phyloP scores from a whole-genome alignment of 768 basidiomycete species.

The Mycena maculata region DNA sequence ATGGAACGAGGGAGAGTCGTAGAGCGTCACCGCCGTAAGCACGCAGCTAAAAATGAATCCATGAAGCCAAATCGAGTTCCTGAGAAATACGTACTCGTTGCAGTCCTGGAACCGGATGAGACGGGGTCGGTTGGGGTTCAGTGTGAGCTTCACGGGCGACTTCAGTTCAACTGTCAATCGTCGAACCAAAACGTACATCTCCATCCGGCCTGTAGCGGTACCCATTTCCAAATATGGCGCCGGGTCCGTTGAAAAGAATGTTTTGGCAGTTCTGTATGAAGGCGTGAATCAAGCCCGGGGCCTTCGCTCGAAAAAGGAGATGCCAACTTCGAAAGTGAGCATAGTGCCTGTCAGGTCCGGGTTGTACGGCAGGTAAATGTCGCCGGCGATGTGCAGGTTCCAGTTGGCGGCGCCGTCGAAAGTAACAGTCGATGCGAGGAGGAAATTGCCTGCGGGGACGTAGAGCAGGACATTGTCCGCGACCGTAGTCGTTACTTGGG shows the following conservation, averaged over 20 bases:
- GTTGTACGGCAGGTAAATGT: conserved; percentile 37
- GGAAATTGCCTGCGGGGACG: conserved; percentile 40
- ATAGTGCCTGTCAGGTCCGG: conserved; percentile 38
- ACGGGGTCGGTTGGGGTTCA: conserved; percentile 36
- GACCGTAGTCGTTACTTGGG: conserved; percentile 31
- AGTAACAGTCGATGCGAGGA: conserved; percentile 32
- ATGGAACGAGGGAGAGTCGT: conserved; percentile 39
- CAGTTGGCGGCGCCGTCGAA: conserved; percentile 38
- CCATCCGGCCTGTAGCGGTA: conserved; percentile 35
- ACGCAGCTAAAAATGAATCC: conserved; percentile 26
- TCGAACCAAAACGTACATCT: conserved; percentile 20
- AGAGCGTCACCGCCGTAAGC: conserved; percentile 33
- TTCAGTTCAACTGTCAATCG: background rate
- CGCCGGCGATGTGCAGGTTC: conserved; percentile 39
- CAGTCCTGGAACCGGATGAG: conserved; percentile 40
- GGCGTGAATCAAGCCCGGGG: background rate
- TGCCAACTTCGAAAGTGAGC: conserved; percentile 37
- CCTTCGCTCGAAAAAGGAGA: background rate
- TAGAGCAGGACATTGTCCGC: conserved; percentile 36
- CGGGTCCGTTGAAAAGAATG: conserved; percentile 37
- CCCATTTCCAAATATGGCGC: conserved; percentile 40
- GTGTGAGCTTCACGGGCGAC: conserved; percentile 24
- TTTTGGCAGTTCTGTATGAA: conserved; percentile 34
- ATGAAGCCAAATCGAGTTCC: background rate
- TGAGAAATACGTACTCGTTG: conserved; percentile 35